A percentile compares a stretch with the other conserved stretches of the same genome.
Conservation (phyloP, 306 rosid genomes). For the Lathyrus aphaca region DNA sequence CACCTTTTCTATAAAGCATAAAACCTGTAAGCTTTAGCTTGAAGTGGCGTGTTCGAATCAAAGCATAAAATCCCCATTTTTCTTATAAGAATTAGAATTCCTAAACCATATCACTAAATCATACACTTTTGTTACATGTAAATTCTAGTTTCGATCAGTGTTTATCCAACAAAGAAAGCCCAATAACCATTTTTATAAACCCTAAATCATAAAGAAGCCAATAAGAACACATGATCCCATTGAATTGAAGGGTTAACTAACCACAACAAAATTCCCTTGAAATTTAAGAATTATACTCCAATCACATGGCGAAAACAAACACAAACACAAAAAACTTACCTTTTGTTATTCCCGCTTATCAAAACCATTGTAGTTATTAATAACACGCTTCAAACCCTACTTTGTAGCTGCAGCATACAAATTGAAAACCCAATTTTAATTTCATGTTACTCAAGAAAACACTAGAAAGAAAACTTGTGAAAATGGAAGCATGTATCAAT, state of each 20-base stretch:
- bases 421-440: constrained; percentile 7
- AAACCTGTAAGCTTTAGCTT: background rate
- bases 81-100: too few relatives aligned
- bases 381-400: constrained; percentile 30
- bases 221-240: background rate
- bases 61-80: too few relatives aligned
- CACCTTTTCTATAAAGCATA: background rate
- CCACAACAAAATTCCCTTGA: constrained; percentile 11
- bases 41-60: too few relatives aligned
- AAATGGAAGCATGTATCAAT: background rate
- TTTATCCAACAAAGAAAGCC: background rate
- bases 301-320: background rate
- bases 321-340: constrained; percentile 27
- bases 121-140: too few relatives aligned
- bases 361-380: constrained; percentile 46
- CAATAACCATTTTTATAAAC: constrained; percentile 21
- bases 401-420: constrained; percentile 50
- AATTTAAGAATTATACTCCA: constrained; percentile 17
- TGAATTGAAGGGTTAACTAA: constrained; percentile 6
- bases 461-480: background rate
- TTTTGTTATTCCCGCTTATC: constrained; percentile 52
- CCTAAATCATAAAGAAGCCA: constrained; percentile 14
- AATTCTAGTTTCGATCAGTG: too few relatives aligned
- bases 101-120: too few relatives aligned
- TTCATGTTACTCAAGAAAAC: background rate